Conservation (phyloP, 1,284 basidiomycete genomes). For the Macrocystidia cucumis region DNA sequence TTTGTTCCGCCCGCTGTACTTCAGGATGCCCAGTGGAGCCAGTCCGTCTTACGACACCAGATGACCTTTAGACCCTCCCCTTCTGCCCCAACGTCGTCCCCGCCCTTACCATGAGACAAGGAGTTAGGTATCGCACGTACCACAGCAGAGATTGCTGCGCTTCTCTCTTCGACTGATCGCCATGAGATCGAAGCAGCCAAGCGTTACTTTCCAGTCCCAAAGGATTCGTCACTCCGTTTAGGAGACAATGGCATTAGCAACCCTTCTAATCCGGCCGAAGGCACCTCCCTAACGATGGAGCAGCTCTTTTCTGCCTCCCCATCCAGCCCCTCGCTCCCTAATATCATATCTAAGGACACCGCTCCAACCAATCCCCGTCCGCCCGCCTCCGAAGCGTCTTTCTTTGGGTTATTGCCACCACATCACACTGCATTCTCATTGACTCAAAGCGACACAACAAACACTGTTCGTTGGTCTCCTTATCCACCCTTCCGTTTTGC, state of each 20-base stretch:
- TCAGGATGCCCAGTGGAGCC: constrained; percentile 75
- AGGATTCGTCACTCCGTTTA: constrained; percentile 72
- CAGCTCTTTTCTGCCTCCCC: constrained; percentile 24
- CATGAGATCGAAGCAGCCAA: constrained; percentile 14
- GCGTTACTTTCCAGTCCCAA: constrained; percentile 65
- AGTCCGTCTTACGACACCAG: constrained; percentile 52
- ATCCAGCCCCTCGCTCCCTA: constrained; percentile 12
- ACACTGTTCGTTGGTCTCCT: constrained; percentile 45
- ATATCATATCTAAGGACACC: constrained; percentile 4
- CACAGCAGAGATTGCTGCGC: constrained; percentile 39
- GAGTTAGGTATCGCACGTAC: constrained; percentile 52
- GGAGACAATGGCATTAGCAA: constrained; percentile 63
- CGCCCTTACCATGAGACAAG: constrained; percentile 37
- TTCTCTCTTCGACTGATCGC: constrained; percentile 13
- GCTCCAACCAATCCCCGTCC: constrained; percentile 8
- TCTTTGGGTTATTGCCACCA: constrained; percentile 57
- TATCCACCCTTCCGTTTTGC: constrained; percentile 77
- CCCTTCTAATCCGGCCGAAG: constrained; percentile 26
- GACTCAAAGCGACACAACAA: constrained; percentile 30
- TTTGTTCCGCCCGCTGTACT: constrained; percentile 64
- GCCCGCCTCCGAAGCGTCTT: constrained; percentile 42
- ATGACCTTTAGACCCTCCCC: constrained; percentile 37
- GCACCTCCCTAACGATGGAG: constrained; percentile 27
- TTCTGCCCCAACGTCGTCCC: constrained; percentile 28
- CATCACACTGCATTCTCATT: constrained; percentile 32